These are phyloP conservation scores for Oryza officinalis DNA, from an alignment of 176 grass and related monocot species.

Conservation along the genomic window DNA sequence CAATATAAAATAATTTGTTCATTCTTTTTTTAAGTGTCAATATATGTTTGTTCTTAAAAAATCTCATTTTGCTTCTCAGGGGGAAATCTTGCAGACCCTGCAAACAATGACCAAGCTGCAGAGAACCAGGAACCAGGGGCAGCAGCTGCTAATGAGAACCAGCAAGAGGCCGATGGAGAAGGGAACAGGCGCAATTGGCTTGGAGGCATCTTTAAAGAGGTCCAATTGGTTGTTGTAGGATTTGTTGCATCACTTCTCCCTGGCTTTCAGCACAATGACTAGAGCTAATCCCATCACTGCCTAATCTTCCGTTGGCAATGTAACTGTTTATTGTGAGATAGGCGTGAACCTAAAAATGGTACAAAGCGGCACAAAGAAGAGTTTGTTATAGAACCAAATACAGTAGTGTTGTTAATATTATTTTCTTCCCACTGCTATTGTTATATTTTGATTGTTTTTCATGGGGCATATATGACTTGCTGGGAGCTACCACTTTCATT, in stretches of 20 bases:
- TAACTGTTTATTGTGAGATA: slow-evolving; percentile 40
- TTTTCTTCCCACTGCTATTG: neutral
- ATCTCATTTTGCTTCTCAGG: slow-evolving; percentile 30
- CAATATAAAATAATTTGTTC: neutral
- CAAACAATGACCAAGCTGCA: slow-evolving; percentile 51
- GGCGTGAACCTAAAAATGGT: slow-evolving; percentile 6
- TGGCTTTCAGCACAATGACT: slow-evolving; percentile 82
- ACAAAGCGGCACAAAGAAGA: slow-evolving; percentile 16
- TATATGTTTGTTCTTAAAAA: slow-evolving; percentile 1
- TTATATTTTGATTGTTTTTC: neutral
- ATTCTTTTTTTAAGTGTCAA: neutral
- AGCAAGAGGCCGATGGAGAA: slow-evolving; percentile 36
- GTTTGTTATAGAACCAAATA: slow-evolving; percentile 12
- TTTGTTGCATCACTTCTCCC: slow-evolving; percentile 92
- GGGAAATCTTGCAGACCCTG: slow-evolving; percentile 53
- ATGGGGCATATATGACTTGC: neutral
- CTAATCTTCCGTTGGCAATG: slow-evolving; percentile 13
- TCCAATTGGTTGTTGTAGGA: slow-evolving; percentile 79
- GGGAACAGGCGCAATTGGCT: slow-evolving; percentile 58
- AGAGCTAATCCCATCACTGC: neutral
- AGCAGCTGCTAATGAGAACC: slow-evolving; percentile 61
- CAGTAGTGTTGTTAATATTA: neutral
- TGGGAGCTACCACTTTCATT: neutral
- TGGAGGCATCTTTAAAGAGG: slow-evolving; percentile 72
- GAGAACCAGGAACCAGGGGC: slow-evolving; percentile 65